Base-by-base conservation (phyloP, 257 asterid species). In the Galeopsis tetrahit region DNA sequence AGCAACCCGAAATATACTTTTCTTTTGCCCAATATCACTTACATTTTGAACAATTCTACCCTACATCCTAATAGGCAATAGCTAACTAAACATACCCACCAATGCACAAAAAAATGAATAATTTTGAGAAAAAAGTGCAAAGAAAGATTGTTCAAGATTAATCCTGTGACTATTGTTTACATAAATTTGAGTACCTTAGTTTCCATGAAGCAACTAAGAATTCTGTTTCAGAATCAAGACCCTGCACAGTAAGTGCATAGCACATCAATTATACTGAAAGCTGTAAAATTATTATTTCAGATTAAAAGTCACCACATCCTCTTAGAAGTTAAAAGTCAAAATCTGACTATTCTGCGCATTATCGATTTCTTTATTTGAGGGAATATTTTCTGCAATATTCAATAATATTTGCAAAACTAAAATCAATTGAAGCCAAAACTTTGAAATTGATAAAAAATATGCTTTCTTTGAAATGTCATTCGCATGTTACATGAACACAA, bases 141-240 rank as follows among this genome's bases (percentile, higher is more conserved):
- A 43, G 2, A 17, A 49, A 15, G 36, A 72, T 62, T 21, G 15
- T 15, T 35, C 2, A 5, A 9, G 35, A 59, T 31, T 7, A 48
- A 3, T 62, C 34, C 13, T 51, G 9, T 43, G 52, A 34, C 7
- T 2, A 13, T 15, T 51, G 31, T 44, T 53, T 4, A 44, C 5
- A 65, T 59, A 76, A 55, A 56, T 40, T 55, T 2, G 59, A 61
- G 82, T 71, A 88, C 96, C 97, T 88, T 75, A 89, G 74, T 69
- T 85, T 89, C 97, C 97, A 89, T 15, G 89, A 85, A 76, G 96
- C 96, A 76, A 81, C 76, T 69, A 92, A 32, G 73, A 49, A 70
- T 34, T 70, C 76, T 44, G 77, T 69, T 69, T 65, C 71, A 15
- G 84, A 66, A 75, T 69, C 81, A 46, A 39, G 67, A 58, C 79